Conservation (phyloP, 1,284 basidiomycete species). For the Cryptococcus floricola region DNA sequence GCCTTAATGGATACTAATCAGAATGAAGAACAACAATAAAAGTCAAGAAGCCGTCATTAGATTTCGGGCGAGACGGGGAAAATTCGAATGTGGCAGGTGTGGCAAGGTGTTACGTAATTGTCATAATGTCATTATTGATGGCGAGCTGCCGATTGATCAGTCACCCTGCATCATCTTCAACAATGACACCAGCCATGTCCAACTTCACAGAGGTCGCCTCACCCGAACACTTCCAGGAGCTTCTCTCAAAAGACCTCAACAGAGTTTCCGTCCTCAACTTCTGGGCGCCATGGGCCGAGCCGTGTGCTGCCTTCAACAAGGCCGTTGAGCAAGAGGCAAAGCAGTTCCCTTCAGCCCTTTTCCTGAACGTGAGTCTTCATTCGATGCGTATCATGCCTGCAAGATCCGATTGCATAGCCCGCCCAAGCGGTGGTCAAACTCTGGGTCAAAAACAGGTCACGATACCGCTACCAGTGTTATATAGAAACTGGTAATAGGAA, state of each 20-base stretch:
- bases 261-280: slow-evolving; percentile 84
- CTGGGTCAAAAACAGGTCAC: too few species aligned
- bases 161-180: neutral
- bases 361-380: slow-evolving; percentile 62
- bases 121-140: neutral
- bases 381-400: neutral
- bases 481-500: neutral
- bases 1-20: neutral
- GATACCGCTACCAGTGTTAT: neutral
- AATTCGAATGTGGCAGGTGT: neutral
- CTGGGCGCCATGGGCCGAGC: slow-evolving; percentile 88
- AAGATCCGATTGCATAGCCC: too few species aligned
- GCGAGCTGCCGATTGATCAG: neutral
- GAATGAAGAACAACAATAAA: neutral
- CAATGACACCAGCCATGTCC: slow-evolving; percentile 8
- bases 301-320: slow-evolving; percentile 80
- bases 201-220: slow-evolving; percentile 57
- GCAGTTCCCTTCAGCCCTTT: slow-evolving; percentile 66
- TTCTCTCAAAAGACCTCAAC: slow-evolving; percentile 70
- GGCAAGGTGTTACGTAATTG: neutral
- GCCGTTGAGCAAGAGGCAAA: slow-evolving; percentile 66
- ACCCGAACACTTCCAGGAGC: slow-evolving; percentile 65
- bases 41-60: neutral
- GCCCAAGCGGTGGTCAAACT: too few species aligned
- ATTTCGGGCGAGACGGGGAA: neutral